A percentile compares a stretch with the other conserved stretches of the same genome.
Evolutionary conservation across 768 basidiomycete species (phyloP).

Genomic region (Tubosaeta sp.): DNA sequence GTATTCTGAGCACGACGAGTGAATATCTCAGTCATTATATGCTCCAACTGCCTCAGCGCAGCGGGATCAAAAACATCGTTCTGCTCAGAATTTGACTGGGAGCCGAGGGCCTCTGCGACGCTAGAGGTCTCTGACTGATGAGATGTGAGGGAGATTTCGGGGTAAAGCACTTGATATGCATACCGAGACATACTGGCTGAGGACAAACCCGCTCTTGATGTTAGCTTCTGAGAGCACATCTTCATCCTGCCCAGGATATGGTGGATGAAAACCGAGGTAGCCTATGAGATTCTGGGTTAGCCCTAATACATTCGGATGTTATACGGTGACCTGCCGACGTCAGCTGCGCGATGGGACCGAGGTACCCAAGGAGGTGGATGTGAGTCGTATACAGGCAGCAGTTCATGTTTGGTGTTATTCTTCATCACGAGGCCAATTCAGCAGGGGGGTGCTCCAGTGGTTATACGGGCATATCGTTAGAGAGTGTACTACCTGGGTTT

Average conservation of each 20-base stretch:
- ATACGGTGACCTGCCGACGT: conserved; percentile 50
- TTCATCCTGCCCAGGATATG: conserved; percentile 70
- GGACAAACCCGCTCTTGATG: conserved; percentile 61
- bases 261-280: conserved; percentile 73
- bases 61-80: conserved; percentile 47
- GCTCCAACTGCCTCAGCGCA: conserved; percentile 59
- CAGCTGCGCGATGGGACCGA: conserved; percentile 58
- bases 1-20: conserved; percentile 53
- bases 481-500: too few species aligned
- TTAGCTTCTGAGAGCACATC: conserved; percentile 62
- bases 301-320: not conserved
- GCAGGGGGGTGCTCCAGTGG: too few species aligned
- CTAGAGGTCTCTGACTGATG: conserved; percentile 22
- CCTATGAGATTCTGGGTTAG: conserved; percentile 38
- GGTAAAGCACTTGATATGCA: conserved; percentile 17
- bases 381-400: conserved; percentile 55
- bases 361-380: conserved; percentile 75
- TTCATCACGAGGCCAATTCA: conserved; percentile 16
- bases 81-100: conserved; percentile 25
- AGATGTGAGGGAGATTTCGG: not conserved
- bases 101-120: conserved; percentile 10
- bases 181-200: conserved; percentile 56
- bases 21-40: conserved; percentile 75
- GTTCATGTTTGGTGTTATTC: conserved; percentile 24
- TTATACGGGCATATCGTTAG: too few species aligned